phyloP scores from a whole-genome alignment of 257 asterid genomes.

The Osmanthus fragrans region DNA sequence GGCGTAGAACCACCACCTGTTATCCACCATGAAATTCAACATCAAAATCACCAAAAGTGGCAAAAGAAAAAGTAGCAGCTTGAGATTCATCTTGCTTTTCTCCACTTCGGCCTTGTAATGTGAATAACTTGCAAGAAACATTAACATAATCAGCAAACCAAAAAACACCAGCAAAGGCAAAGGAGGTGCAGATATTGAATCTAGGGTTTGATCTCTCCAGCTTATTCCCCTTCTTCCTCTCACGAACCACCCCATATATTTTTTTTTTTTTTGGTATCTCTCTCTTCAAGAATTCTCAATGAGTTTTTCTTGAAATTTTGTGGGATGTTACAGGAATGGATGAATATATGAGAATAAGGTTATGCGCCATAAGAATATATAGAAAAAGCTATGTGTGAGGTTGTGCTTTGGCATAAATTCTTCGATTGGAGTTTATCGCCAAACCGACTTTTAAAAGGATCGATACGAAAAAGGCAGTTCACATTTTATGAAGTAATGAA shows the following conservation, averaged over 20 bases:
- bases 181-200: not conserved
- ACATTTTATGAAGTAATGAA: not conserved
- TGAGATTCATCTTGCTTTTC: not conserved
- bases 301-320: too few species aligned
- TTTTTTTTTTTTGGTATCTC: not conserved
- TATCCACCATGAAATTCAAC: slow-evolving; percentile 2
- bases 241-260: not conserved
- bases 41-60: not conserved
- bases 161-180: not conserved
- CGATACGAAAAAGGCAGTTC: not conserved
- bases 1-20: not conserved
- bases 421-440: not conserved
- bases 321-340: not conserved
- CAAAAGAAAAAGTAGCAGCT: not conserved
- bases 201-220: not conserved
- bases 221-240: not conserved
- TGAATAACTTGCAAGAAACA: not conserved
- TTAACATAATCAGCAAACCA: not conserved
- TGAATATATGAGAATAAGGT: not conserved
- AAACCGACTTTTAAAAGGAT: not conserved
- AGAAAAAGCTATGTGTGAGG: not conserved
- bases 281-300: not conserved
- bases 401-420: not conserved
- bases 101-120: not conserved
- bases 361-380: not conserved